These are phyloP conservation scores for Scutellaria galericulata DNA, from an alignment of 257 asterid genomes.

Conservation along the genomic window DNA sequence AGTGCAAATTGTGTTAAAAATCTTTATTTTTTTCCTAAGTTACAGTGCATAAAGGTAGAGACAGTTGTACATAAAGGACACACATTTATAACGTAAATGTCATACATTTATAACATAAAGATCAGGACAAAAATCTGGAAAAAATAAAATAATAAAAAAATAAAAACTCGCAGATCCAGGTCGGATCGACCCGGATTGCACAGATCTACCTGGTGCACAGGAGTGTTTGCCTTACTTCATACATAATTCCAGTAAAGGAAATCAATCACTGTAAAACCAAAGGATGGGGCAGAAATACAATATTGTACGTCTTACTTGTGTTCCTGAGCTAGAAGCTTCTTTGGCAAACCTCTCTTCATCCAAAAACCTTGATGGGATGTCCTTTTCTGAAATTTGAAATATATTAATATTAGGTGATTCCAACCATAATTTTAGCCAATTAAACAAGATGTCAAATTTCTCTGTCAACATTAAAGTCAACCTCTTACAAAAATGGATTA, in stretches of 20 bases:
- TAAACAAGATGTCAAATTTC: slow-evolving; percentile 14
- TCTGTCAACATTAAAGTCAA: slow-evolving; percentile 14
- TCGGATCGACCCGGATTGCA: too few species aligned
- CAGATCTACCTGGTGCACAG: too few species aligned
- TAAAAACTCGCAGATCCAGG: too few species aligned
- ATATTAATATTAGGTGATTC: slow-evolving; percentile 10
- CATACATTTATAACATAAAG: too few species aligned
- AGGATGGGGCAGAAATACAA: neutral
- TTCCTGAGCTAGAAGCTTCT: slow-evolving; percentile 87
- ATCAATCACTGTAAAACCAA: slow-evolving; percentile 3
- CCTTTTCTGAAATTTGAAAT: slow-evolving; percentile 71
- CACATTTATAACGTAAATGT: too few species aligned
- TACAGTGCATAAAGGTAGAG: too few species aligned
- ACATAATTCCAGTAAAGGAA: slow-evolving; percentile 6
- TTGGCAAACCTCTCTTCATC: slow-evolving; percentile 74
- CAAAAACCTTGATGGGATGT: slow-evolving; percentile 71
- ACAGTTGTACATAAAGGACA: too few species aligned
- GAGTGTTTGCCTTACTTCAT: too few species aligned
- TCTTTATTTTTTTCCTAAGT: too few species aligned
- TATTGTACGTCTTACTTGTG: slow-evolving; percentile 58
- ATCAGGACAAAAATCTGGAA: too few species aligned
- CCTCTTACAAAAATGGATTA: slow-evolving; percentile 9
- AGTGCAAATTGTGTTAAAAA: too few species aligned
- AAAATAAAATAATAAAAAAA: too few species aligned
- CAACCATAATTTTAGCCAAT: slow-evolving; percentile 26